Evolutionary conservation across 2,329 filamentous ascomycete species (phyloP), one percentile per base, ranked within the genome.

Genomic region (Xylaria sp.): DNA sequence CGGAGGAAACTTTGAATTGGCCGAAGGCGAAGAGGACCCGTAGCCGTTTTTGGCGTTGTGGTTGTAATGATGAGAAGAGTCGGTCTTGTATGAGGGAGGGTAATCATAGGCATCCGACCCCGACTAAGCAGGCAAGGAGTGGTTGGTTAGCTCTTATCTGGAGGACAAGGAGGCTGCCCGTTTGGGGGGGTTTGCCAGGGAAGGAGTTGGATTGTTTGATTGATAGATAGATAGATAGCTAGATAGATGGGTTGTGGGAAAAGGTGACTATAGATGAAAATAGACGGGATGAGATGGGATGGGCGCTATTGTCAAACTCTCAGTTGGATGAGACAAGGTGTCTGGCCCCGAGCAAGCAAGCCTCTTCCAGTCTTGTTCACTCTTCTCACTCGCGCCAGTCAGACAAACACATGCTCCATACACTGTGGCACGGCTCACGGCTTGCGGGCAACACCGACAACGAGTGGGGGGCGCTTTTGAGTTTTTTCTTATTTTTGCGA

Each of bases 61-160:
- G 34, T 37, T 63, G 63, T 71, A 72, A 51, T 71, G 69, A 46
- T 67, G 69, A n/a, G 71, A 69, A 48, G 73, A 69, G 69, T 77
- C 76, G 60, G 71, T 63, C 69, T 77, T 78, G 37, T 73, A 60
- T 50, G 73, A 60, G 46, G 73, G 71, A 25, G 75, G 62, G 63
- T 75, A 74, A 66, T 76, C 75, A 63, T 87, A 88, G 56, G 84
- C 81, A 52, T 84, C 77, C 64, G 78, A 80, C 67, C 87, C 85
- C 69, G 76, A 73, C 72, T 74, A 63, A 15, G 58, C 7, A 64
- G 62, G 63, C 13, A 57, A 65, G 60, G 56, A 65, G 63, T 69
- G 65, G 7, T 65, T 66, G 57, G 70, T 72, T 57, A 57, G 57
- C 39, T 46, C 56, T n/a, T 39, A 37, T 55, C 3, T 12, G 20